phyloP scores from a whole-genome alignment of 2,329 filamentous ascomycete genomes.

The Biscogniauxia mediterranea region DNA sequence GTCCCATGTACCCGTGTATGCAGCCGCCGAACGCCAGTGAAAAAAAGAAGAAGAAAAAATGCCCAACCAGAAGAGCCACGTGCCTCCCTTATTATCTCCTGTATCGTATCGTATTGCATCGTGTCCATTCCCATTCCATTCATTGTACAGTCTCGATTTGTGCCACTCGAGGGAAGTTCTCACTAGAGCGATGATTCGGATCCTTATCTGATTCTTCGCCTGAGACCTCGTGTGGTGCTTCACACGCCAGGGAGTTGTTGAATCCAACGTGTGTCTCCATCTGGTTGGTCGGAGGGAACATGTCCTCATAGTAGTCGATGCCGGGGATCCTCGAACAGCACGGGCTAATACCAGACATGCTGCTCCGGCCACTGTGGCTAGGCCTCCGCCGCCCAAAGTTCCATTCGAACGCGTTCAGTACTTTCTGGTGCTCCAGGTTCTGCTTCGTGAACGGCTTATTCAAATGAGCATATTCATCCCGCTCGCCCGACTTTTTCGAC shows the following conservation, averaged over 20 bases:
- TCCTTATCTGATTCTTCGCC: slow-evolving; percentile 15
- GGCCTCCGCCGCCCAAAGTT: slow-evolving; percentile 24
- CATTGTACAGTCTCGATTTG: slow-evolving; percentile 2
- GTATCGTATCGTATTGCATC: neutral
- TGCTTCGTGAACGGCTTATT: slow-evolving; percentile 33
- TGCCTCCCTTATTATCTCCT: neutral
- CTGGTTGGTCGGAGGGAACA: slow-evolving; percentile 10
- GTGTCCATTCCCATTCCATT: neutral
- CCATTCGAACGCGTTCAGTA: slow-evolving; percentile 32
- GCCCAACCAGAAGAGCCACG: neutral
- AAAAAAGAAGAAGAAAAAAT: neutral
- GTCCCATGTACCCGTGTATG: neutral
- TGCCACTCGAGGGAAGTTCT: neutral
- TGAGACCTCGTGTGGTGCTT: slow-evolving; percentile 17
- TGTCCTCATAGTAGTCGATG: slow-evolving; percentile 21
- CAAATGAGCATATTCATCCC: slow-evolving; percentile 24
- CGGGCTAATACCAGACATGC: slow-evolving; percentile 30
- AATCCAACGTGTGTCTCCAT: slow-evolving; percentile 17
- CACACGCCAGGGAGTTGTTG: slow-evolving; percentile 10
- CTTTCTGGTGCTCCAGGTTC: slow-evolving; percentile 34
- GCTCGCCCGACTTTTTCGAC: slow-evolving; percentile 17
- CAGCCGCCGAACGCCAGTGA: neutral
- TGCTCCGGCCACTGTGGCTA: slow-evolving; percentile 23
- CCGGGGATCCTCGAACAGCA: slow-evolving; percentile 28
- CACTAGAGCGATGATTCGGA: neutral